Evolutionary conservation across 2,329 filamentous ascomycete species (phyloP), one percentile per base, ranked within the genome.

Genomic region (Fusarium hostae): DNA sequence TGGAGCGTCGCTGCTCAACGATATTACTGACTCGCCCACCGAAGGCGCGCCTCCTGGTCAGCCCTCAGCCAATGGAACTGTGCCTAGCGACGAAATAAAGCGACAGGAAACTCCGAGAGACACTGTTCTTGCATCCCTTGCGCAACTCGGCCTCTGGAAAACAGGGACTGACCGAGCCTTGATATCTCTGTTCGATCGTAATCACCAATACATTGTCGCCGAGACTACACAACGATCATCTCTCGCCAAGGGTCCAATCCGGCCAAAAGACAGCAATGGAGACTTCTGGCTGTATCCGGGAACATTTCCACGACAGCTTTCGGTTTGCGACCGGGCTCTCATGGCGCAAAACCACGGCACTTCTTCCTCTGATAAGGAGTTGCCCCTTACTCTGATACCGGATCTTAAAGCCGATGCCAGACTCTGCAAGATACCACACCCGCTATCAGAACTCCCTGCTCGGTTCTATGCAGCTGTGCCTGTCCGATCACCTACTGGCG

Each of bases 181-280:
- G n/a, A 81, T 88, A 59, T 87, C 86, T 5, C 78, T 88, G 22
- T 87, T 88, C 66, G 86, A 86, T 72, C 78, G 77, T 3, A 78
- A 79, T 12, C 75, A 81, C 59, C 85, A 88, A 66, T 82, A 86
- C 59, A 78, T 88, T 30, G 76, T 88, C 26, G 84, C 86, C 57
- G 86, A 88, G 69, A 84, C 85, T 8, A 85, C 85, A 2, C 56
- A 52, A 26, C 39, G n/a, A 28, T 80, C 79, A 7, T 79, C 79
- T 1, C 76, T 84, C n/a, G 81, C 80, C 1, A 74, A 86, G 11
- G 59, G 63, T 3, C 59, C 77, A 0, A 60, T 57, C n/a, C 55
- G 15, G 51, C 64, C 22, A 20, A 58, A 16, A 54, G 44, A 35
- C 26, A 70, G 34, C 60, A 44, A 67, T 20, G 57, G 54, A 16